A percentile compares a stretch with the other conserved stretches of the same genome.
phyloP scores from a whole-genome alignment of 805 yeast species.

The Candida endomychidarum region DNA sequence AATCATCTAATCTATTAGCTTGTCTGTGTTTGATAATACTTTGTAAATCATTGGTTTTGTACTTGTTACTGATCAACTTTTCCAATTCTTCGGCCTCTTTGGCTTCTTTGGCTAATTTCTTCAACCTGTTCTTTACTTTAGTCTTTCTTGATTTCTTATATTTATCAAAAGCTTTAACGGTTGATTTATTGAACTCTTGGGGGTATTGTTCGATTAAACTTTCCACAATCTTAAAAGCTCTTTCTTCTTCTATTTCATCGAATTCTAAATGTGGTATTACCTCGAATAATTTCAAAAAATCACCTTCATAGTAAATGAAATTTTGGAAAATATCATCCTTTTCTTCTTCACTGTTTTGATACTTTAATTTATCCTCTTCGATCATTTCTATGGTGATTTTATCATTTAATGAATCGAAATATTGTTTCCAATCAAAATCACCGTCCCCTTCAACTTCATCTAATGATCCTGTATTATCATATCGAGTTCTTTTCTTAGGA shows the following conservation, averaged over 20 bases:
- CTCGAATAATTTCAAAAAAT: slow-evolving; percentile 68
- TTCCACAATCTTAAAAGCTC: slow-evolving; percentile 56
- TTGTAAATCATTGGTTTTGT: slow-evolving; percentile 41
- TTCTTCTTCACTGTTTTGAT: slow-evolving; percentile 65
- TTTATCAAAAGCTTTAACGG: slow-evolving; percentile 45
- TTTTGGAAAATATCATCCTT: slow-evolving; percentile 58
- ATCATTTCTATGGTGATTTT: slow-evolving; percentile 64
- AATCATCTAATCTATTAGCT: slow-evolving; percentile 40
- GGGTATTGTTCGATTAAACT: slow-evolving; percentile 36
- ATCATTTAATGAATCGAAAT: slow-evolving; percentile 47
- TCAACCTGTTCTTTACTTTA: slow-evolving; percentile 47
- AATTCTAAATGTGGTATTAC: slow-evolving; percentile 75
- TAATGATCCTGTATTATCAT: slow-evolving; percentile 70
- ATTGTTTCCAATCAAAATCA: slow-evolving; percentile 57
- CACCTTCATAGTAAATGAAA: slow-evolving; percentile 62
- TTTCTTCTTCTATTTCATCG: slow-evolving; percentile 54
- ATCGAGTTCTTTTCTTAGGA: slow-evolving; percentile 50
- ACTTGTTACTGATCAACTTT: slow-evolving; percentile 36
- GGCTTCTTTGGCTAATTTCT: slow-evolving; percentile 61
- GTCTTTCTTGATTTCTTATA: slow-evolving; percentile 51
- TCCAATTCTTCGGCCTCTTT: slow-evolving; percentile 56
- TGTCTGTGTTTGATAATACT: slow-evolving; percentile 52
- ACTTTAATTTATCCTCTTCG: slow-evolving; percentile 62
- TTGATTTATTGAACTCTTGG: slow-evolving; percentile 32
- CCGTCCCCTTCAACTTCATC: slow-evolving; percentile 40